Base-by-base conservation (phyloP, 2,329 filamentous ascomycete species). In the Aspergillus novofumigatus region DNA sequence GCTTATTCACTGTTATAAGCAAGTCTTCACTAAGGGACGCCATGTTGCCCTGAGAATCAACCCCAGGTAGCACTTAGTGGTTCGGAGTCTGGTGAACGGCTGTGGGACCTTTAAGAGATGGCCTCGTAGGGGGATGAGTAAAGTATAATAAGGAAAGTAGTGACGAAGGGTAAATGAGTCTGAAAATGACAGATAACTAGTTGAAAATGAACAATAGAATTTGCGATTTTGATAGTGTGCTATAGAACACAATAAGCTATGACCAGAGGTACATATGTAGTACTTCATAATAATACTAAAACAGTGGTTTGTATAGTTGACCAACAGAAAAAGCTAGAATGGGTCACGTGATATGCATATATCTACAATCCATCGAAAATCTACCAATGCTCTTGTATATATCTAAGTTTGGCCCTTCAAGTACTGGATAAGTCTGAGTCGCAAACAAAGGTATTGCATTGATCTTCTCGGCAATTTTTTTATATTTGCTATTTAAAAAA, bases 11-110 rank as follows among this genome's bases (percentile, higher is more conserved):
- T 64, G 92, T 95, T 67, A 86, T 86, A 74, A 99, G 86, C 77
- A 99, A 82, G 78, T 99, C 92, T 78, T 99, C 94, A 72, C 94
- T 93, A 69, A 99, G 87, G 71, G 93, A 87, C 73, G 94, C 90
- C 94, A 97, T 99, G n/a, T 62, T 73, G 54, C 44, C 10, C 44
- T 25, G 21, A 47, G n/a, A 44, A 44, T 44, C 14, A 21, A 23
- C 8, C 41, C 41, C 21, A 23, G 21, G 21, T 10, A 44, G 41
- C 41, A 44, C 41, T 44, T 44, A 21, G 41, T 44, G n/a, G 4
- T 11, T 23, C 21, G 3, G n/a, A 44, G 8, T 3, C 8, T 23
- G 32, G 14, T 7, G 32, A 3, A 9, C 17, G 5, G 14, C 1
- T 7, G 14, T 17, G 14, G 32, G 32, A 38, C 14, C 14, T 38